Conservation (phyloP, 176 grass and related monocot species). For the Eleusine coracana region DNA sequence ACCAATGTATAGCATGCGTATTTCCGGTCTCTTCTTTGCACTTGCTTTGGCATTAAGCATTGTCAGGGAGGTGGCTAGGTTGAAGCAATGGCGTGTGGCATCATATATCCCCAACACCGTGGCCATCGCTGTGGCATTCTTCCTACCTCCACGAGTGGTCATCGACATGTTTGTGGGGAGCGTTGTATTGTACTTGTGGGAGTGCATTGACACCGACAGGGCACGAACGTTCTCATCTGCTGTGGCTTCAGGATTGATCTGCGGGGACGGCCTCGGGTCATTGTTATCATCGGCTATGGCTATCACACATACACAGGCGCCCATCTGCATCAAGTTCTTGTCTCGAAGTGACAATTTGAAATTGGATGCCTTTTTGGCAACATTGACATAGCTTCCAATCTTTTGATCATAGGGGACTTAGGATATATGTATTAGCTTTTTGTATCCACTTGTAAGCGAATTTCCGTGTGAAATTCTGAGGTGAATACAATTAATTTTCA, state of each 20-base stretch:
- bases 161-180: background rate
- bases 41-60: background rate
- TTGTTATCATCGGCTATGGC: background rate
- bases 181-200: background rate
- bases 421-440: too few relatives aligned
- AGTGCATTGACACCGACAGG: background rate
- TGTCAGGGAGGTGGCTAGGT: background rate
- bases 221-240: background rate
- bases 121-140: background rate
- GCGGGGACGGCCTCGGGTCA: background rate
- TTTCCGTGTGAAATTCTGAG: background rate
- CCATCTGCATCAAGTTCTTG: background rate
- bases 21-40: background rate
- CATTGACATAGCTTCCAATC: background rate
- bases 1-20: background rate
- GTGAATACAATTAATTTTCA: background rate
- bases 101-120: background rate
- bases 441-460: constrained; percentile 22
- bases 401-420: background rate
- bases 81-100: background rate
- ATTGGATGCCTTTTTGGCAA: background rate
- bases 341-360: background rate
- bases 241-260: background rate
- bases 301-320: background rate
- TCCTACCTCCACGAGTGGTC: background rate